A percentile compares a stretch with the other conserved stretches of the same genome.
phyloP scores from a whole-genome alignment of 768 basidiomycete species.

The Kwoniella sp. region DNA sequence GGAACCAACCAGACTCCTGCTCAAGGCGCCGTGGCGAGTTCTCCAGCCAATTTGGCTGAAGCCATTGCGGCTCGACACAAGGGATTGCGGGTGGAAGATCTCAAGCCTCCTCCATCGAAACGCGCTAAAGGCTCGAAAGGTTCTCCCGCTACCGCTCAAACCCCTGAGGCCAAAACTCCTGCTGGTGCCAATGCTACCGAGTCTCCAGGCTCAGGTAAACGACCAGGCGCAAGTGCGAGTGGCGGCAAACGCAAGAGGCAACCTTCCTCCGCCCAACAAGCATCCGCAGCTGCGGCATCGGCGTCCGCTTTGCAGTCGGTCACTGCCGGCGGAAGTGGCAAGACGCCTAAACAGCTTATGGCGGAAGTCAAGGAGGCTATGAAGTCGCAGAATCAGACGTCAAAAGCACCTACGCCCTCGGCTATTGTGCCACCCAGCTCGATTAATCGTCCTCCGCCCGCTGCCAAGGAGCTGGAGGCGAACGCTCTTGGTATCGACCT shows the following conservation, averaged over 20 bases:
- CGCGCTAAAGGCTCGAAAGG: constrained; percentile 24
- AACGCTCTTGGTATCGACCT: constrained; percentile 25
- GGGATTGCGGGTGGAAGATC: constrained; percentile 45
- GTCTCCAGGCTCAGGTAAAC: constrained; percentile 15
- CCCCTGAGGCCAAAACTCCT: constrained; percentile 23
- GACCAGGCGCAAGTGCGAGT: constrained; percentile 1
- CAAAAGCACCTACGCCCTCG: not conserved
- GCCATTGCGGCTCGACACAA: constrained; percentile 38
- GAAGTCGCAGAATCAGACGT: not conserved
- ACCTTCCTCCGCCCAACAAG: constrained; percentile 4
- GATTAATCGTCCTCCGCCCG: not conserved
- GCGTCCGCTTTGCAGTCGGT: constrained; percentile 19
- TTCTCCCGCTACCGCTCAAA: constrained; percentile 24
- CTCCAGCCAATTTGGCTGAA: constrained; percentile 16
- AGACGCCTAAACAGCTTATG: constrained; percentile 26
- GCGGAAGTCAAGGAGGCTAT: constrained; percentile 23
- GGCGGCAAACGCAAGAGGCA: constrained; percentile 27
- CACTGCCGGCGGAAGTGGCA: constrained; percentile 6
- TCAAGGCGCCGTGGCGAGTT: not conserved
- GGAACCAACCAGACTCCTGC: not conserved
- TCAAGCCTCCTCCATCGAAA: constrained; percentile 47
- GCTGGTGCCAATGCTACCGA: constrained; percentile 1
- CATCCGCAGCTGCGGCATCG: constrained; percentile 1
- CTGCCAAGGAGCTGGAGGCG: not conserved
- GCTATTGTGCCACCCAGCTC: too few relatives aligned